Evolutionary conservation across 2,329 filamentous ascomycete species (phyloP).

Genomic region (Eurotiales sp.): DNA sequence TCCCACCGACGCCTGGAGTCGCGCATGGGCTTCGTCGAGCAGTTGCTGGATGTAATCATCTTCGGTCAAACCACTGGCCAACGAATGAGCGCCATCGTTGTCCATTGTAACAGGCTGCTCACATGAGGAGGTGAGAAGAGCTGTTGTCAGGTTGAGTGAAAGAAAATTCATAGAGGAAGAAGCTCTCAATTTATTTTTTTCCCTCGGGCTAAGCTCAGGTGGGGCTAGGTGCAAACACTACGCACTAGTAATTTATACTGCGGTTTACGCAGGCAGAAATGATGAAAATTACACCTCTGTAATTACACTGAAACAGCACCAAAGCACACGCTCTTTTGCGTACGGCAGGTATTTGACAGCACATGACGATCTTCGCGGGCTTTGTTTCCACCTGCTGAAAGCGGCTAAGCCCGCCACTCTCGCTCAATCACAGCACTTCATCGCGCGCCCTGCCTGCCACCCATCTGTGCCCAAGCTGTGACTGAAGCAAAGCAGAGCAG

Average conservation of each 20-base stretch:
- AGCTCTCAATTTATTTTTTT: no score
- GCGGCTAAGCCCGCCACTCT: slow-evolving; percentile 4
- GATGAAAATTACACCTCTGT: no score
- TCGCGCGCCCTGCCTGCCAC: slow-evolving; percentile 5
- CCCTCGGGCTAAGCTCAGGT: slow-evolving; percentile 5
- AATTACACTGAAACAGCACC: no score
- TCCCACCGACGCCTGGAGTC: slow-evolving; percentile 41
- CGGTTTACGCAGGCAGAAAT: no score
- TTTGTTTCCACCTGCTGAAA: slow-evolving; percentile 8
- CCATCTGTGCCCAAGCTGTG: slow-evolving; percentile 3
- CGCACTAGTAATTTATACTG: no score
- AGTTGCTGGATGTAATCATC: slow-evolving; percentile 63
- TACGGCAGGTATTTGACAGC: background rate
- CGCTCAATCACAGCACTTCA: slow-evolving; percentile 11
- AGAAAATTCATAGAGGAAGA: background rate
- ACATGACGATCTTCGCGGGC: background rate
- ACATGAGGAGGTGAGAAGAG: slow-evolving; percentile 1
- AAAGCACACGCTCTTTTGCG: background rate
- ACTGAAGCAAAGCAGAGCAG: no score
- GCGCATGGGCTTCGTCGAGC: slow-evolving; percentile 59
- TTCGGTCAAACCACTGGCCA: background rate
- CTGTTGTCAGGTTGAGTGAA: no score
- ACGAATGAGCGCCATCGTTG: background rate
- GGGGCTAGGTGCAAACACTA: background rate
- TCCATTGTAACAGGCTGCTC: slow-evolving; percentile 5